These are phyloP conservation scores for Colletotrichum incanum DNA, from an alignment of 2,329 filamentous ascomycete species.

Conservation along the genomic window DNA sequence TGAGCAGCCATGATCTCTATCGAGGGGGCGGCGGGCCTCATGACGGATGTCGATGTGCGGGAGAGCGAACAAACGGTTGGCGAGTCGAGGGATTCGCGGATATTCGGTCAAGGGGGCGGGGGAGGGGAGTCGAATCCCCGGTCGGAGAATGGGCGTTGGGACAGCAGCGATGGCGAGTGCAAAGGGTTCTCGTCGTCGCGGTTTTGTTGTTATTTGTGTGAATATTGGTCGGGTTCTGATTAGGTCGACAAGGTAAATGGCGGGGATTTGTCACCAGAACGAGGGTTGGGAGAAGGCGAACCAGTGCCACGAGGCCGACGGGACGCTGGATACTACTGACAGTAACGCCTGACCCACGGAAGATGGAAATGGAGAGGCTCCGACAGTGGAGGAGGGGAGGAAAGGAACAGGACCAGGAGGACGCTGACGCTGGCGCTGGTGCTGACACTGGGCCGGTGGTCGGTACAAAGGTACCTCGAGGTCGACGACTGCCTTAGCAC, in stretches of 20 bases:
- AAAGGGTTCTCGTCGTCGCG: background rate
- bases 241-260: constrained; percentile 17
- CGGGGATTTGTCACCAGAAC: constrained; percentile 40
- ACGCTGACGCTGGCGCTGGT: constrained; percentile 4
- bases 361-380: constrained; percentile 41
- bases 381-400: constrained; percentile 27
- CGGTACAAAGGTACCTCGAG: background rate
- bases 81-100: constrained; percentile 27
- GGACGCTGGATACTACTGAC: constrained; percentile 28
- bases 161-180: constrained; percentile 5
- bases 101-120: constrained; percentile 30
- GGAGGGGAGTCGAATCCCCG: constrained; percentile 36
- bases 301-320: constrained; percentile 36
- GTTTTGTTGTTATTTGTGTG: constrained; percentile 15
- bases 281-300: constrained; percentile 26
- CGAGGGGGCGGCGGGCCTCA: constrained; percentile 48
- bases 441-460: constrained; percentile 10
- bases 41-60: constrained; percentile 38
- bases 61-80: constrained; percentile 18
- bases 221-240: constrained; percentile 7
- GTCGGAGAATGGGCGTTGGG: constrained; percentile 4
- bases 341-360: constrained; percentile 36
- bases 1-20: constrained; percentile 49
- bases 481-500: constrained; percentile 3
- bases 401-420: constrained; percentile 12